Base-by-base conservation (phyloP, 2,329 filamentous ascomycete species). In the Tolypocladium pustulatum region DNA sequence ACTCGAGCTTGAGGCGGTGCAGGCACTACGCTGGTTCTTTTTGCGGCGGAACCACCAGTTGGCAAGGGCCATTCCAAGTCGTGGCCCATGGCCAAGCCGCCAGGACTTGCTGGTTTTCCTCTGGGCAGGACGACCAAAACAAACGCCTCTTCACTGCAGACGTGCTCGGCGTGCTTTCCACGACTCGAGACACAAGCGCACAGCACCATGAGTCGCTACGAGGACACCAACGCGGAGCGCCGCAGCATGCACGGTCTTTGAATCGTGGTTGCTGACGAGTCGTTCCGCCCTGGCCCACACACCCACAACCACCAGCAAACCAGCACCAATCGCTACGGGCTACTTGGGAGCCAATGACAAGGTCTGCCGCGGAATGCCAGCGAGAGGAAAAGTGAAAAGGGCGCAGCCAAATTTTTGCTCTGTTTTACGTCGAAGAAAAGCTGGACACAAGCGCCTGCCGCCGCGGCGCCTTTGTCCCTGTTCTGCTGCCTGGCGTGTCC, bases 331-430 rank as follows among this genome's bases (percentile, higher is more conserved):
- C 49, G 17, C 27, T 27, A 6, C 8, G 57, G 63, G 54, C 73
- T 73, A 75, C 74, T 73, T 8, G 59, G 61, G 54, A 55, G 54
- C 49, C 17, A 57, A 12, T 27, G 17, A 32, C 9, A 13, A 9
- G 43, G 43, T 22, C 43, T 49, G 43, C 25, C 15, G 25, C 27
- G 17, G 46, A 30, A 12, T n/a, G 49, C 27, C 27, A 32, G 49
- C 49, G 17, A 51, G 27, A 20, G 27, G 27, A 27, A 49, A 49
- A 25, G n/a, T 9, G n/a, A 49, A 6, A 49, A 20, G 3, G 46
- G 15, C 27, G 7, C 25, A 20, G 6, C 25, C 43, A 7, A 22
- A 10, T 12, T 27, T 8, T 27, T 27, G 43, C 22, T 27, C n/a
- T 17, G 25, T 9, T 20, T 7, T 46, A 3, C 12, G 8, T 25